Conservation (phyloP, 768 basidiomycete species). For the Boletus subparvulus region DNA sequence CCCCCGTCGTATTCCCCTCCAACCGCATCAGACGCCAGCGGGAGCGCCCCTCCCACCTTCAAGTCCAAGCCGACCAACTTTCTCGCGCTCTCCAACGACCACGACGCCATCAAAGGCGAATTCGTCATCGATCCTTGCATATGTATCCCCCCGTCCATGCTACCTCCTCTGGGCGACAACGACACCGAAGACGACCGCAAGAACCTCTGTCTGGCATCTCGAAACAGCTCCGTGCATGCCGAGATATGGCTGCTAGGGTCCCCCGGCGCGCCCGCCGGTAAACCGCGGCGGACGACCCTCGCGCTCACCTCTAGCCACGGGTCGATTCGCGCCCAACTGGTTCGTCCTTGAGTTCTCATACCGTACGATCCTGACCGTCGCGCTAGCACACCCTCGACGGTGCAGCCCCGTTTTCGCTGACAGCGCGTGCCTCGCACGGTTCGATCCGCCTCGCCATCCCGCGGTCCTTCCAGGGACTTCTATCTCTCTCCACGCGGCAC, state of each 20-base stretch:
- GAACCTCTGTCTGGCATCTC: constrained; percentile 38
- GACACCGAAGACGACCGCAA: constrained; percentile 41
- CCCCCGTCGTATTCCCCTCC: constrained; percentile 25
- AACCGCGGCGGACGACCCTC: constrained; percentile 19
- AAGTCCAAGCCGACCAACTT: constrained; percentile 32
- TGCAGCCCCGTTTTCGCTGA: constrained; percentile 18
- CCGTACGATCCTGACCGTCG: background rate
- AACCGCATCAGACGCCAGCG: background rate
- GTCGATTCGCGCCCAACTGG: constrained; percentile 17
- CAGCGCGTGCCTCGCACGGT: constrained; percentile 10
- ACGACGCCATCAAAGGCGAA: constrained; percentile 19
- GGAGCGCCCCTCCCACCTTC: constrained; percentile 1
- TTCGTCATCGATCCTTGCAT: constrained; percentile 47
- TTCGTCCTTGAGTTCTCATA: constrained; percentile 10
- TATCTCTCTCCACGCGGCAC: constrained; percentile 17
- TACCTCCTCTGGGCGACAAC: constrained; percentile 37
- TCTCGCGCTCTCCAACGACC: constrained; percentile 11
- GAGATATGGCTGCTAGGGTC: constrained; percentile 39
- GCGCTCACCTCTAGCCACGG: constrained; percentile 19
- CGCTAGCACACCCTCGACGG: constrained; percentile 16
- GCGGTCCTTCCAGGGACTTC: constrained; percentile 21
- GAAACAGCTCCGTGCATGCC: constrained; percentile 36
- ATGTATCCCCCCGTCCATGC: constrained; percentile 36
- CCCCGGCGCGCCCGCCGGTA: background rate
- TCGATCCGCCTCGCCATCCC: constrained; percentile 18